Conservation (phyloP, 2,329 filamentous ascomycete genomes). For the Colletotrichum graminicola region DNA sequence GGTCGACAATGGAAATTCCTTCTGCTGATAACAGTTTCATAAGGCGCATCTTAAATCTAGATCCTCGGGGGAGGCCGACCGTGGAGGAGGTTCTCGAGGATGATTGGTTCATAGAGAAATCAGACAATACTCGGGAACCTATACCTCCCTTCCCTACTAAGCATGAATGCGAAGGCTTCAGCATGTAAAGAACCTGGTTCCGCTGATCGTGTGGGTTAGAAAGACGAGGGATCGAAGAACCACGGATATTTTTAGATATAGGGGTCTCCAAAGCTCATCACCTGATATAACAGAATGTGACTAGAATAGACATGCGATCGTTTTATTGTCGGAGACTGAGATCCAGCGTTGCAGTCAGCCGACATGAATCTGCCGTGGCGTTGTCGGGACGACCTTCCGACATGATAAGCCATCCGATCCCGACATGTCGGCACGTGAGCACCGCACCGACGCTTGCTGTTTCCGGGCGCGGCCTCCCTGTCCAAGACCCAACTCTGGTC, state of each 20-base stretch:
- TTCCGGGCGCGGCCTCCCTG: conserved; percentile 10
- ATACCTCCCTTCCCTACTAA: too few relatives aligned
- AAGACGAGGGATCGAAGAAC: background rate
- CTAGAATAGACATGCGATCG: background rate
- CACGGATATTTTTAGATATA: background rate
- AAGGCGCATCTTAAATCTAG: too few relatives aligned
- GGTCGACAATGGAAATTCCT: too few relatives aligned
- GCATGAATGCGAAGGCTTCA: background rate
- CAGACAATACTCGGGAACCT: too few relatives aligned
- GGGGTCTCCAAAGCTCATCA: background rate
- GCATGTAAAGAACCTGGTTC: background rate
- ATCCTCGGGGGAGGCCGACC: too few relatives aligned
- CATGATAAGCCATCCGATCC: conserved; percentile 29
- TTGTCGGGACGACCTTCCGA: conserved; percentile 32
- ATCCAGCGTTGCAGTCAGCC: background rate
- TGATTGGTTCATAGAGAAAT: too few relatives aligned
- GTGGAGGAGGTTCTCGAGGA: too few relatives aligned
- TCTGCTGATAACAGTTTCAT: too few relatives aligned
- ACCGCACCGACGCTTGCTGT: conserved; percentile 24
- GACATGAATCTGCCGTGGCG: background rate
- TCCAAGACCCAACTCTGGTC: background rate
- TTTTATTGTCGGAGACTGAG: background rate
- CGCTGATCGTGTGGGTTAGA: background rate
- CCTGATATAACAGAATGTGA: background rate
- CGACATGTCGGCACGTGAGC: conserved; percentile 26